Conservation (phyloP, 2,329 filamentous ascomycete genomes). For the Cyphellophora attinorum region DNA sequence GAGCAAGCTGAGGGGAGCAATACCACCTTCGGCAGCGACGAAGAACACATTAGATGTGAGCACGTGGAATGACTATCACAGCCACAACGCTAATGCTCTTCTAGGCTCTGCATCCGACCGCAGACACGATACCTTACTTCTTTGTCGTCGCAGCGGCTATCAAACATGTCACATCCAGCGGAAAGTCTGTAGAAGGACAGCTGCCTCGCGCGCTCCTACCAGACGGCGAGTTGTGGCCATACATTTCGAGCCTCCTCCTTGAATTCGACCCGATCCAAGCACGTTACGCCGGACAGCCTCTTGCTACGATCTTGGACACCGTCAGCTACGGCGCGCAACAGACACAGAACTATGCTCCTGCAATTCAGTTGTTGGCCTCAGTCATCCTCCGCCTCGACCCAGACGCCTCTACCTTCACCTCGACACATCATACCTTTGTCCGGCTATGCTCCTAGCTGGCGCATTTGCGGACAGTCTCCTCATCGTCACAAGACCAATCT, state of each 20-base stretch:
- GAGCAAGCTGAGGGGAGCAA: too few relatives aligned
- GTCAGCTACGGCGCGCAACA: constrained; percentile 24
- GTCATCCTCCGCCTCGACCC: constrained; percentile 36
- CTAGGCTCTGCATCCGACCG: constrained; percentile 43
- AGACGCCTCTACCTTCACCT: constrained; percentile 32
- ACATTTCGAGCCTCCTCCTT: constrained; percentile 40
- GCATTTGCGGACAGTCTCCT: constrained; percentile 29
- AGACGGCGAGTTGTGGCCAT: constrained; percentile 39
- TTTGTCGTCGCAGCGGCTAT: constrained; percentile 44
- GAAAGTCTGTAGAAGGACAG: constrained; percentile 23
- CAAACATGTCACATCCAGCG: constrained; percentile 23
- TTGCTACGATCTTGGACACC: constrained; percentile 27
- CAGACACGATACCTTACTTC: constrained; percentile 52
- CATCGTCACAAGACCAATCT: constrained; percentile 32
- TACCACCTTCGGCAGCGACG: too few relatives aligned
- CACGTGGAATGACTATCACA: not conserved
- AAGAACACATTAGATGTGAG: constrained; percentile 1
- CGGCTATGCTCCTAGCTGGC: constrained; percentile 32
- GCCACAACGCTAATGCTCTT: constrained; percentile 2
- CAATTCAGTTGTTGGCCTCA: constrained; percentile 30
- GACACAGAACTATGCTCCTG: constrained; percentile 25
- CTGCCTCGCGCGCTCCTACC: constrained; percentile 32
- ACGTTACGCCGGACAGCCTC: constrained; percentile 32
- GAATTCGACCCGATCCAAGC: constrained; percentile 41
- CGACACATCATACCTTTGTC: constrained; percentile 30